Evolutionary conservation across 306 rosid species (phyloP).

Genomic region (Begonia peltatifolia): DNA sequence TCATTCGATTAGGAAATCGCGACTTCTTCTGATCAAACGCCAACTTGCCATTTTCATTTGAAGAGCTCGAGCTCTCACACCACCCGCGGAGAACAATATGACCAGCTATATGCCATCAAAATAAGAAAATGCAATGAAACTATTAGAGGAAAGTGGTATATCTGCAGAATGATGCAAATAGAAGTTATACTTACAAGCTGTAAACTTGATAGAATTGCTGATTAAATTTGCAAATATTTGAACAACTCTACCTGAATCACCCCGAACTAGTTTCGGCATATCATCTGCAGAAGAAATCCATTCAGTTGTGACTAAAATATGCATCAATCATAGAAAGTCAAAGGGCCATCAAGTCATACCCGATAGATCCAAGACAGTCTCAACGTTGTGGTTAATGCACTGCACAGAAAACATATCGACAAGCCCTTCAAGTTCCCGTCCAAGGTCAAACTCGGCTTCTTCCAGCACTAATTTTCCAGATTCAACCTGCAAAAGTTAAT

Average conservation of each 20-base stretch:
- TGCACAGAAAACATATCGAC: constrained; percentile 98
- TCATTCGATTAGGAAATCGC: constrained; percentile 35
- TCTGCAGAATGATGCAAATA: not conserved
- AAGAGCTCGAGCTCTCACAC: constrained; percentile 35
- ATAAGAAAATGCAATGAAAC: no score
- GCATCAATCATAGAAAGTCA: not conserved
- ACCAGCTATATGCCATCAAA: constrained; percentile 57
- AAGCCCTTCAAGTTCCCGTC: constrained; percentile 95
- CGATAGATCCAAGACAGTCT: constrained; percentile 82
- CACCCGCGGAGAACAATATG: constrained; percentile 89
- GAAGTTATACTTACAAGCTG: constrained; percentile 52
- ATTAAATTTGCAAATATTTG: constrained; percentile 90
- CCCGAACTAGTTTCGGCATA: constrained; percentile 76
- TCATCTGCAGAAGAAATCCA: constrained; percentile 44
- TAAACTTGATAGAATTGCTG: constrained; percentile 94
- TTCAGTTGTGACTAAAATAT: constrained; percentile 6
- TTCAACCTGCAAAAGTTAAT: constrained; percentile 49
- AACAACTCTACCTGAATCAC: constrained; percentile 97
- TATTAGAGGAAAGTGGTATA: no score
- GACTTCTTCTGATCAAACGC: constrained; percentile 40
- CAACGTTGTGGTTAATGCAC: constrained; percentile 90
- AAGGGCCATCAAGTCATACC: constrained; percentile 27
- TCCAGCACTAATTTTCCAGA: constrained; percentile 93
- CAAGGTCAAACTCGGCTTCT: constrained; percentile 90
- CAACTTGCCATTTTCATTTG: constrained; percentile 23